These are phyloP conservation scores for Cladophialophora chaetospira DNA, from an alignment of 2,329 filamentous ascomycete species.

Conservation along the genomic window DNA sequence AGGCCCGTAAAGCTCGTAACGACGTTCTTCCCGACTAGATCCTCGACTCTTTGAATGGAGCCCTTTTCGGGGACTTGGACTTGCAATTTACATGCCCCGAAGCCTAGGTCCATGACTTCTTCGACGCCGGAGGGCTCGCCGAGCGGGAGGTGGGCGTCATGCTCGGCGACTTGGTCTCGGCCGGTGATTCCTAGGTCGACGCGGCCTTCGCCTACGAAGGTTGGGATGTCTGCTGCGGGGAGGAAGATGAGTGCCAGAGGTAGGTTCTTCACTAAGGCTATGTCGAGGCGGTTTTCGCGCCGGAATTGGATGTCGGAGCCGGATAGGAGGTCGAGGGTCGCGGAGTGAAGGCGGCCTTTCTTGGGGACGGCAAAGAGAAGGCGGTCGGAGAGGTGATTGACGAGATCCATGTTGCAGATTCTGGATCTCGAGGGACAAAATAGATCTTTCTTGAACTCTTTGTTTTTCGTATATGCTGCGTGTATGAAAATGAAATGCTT, in stretches of 20 bases:
- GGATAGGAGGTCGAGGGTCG: conserved; percentile 84
- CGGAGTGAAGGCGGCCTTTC: conserved; percentile 91
- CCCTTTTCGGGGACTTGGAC: conserved; percentile 96
- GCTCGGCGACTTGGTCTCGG: conserved; percentile 86
- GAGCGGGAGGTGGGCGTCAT: conserved; percentile 62
- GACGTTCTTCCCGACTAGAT: conserved; percentile 88
- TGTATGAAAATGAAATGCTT: too few relatives aligned
- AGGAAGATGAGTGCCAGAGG: conserved; percentile 96
- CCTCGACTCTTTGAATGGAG: conserved; percentile 65
- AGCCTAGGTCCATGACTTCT: conserved; percentile 85
- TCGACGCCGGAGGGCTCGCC: conserved; percentile 64
- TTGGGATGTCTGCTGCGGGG: conserved; percentile 94
- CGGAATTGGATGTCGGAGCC: conserved; percentile 97
- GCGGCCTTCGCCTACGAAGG: conserved; percentile 91
- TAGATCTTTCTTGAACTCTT: too few relatives aligned
- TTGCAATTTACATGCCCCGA: conserved; percentile 88
- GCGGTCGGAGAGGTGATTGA: conserved; percentile 78
- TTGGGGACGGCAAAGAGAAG: conserved; percentile 97
- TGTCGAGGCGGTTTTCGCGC: conserved; percentile 91
- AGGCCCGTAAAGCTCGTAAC: conserved; percentile 93
- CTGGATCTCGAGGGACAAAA: not conserved
- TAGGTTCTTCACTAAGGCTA: conserved; percentile 95
- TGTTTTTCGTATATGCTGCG: too few relatives aligned
- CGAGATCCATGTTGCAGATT: conserved; percentile 56
- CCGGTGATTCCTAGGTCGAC: conserved; percentile 96